A percentile compares a stretch with the other conserved stretches of the same genome.
These are phyloP conservation scores for Linum tenue DNA, from an alignment of 345 rosid species.

Conservation along the genomic window DNA sequence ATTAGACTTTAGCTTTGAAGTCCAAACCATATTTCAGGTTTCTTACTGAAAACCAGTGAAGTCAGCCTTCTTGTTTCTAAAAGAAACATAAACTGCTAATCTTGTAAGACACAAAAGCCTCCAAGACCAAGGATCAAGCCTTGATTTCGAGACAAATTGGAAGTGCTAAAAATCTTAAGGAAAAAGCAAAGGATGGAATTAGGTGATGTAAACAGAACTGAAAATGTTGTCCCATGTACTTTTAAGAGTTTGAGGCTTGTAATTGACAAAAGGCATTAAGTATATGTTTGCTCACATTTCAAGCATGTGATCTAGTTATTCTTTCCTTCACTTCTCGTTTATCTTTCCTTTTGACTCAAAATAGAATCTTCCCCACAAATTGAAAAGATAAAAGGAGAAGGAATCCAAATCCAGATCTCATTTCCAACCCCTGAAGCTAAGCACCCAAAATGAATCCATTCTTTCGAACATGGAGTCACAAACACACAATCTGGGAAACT, in stretches of 20 bases:
- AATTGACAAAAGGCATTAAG: slow-evolving; percentile 28
- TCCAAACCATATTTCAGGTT: neutral
- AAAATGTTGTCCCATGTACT: slow-evolving; percentile 17
- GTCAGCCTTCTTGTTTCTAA: slow-evolving; percentile 15
- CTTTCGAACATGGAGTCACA: neutral
- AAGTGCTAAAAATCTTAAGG: slow-evolving; percentile 18
- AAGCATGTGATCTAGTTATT: neutral
- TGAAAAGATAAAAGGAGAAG: slow-evolving; percentile 3
- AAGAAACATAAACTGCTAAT: slow-evolving; percentile 11
- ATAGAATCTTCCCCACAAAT: slow-evolving; percentile 9
- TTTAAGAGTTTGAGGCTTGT: slow-evolving; percentile 40
- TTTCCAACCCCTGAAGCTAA: slow-evolving; percentile 34
- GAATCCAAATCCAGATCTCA: neutral
- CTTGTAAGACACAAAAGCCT: slow-evolving; percentile 12
- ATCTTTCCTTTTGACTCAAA: neutral
- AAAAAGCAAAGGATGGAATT: slow-evolving; percentile 20
- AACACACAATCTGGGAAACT: neutral
- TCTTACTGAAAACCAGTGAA: neutral
- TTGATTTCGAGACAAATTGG: slow-evolving; percentile 7
- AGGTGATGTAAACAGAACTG: slow-evolving; percentile 9
- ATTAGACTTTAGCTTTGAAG: neutral
- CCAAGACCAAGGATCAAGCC: slow-evolving; percentile 6
- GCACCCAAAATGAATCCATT: slow-evolving; percentile 2
- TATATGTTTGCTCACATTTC: slow-evolving; percentile 3
- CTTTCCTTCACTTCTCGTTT: neutral